Evolutionary conservation across 768 basidiomycete species (phyloP).

Genomic region (Hygrocybe coccinea): DNA sequence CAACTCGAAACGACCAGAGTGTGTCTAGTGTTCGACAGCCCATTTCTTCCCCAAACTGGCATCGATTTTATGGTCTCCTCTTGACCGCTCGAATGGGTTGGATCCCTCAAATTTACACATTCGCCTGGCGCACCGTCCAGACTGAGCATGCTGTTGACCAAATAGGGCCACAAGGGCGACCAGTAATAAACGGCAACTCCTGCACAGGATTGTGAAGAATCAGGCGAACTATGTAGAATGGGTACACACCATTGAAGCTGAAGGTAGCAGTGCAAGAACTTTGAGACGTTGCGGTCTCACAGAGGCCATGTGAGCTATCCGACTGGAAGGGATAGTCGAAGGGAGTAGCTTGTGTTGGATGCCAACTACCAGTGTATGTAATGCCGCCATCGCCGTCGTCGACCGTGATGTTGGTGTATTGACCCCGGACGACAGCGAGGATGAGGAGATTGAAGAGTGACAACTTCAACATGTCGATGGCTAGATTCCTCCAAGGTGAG

Average conservation of each 20-base stretch:
- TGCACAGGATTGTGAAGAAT: constrained; percentile 9
- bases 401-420: constrained; percentile 1
- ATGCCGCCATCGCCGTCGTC: neutral
- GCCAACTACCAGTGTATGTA: constrained; percentile 1
- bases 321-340: neutral
- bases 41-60: neutral
- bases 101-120: constrained; percentile 31
- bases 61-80: neutral
- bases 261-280: constrained; percentile 36
- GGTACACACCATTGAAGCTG: constrained; percentile 36
- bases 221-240: neutral
- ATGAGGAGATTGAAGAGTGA: neutral
- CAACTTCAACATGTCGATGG: neutral
- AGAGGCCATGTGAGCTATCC: neutral
- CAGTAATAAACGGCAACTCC: constrained; percentile 44
- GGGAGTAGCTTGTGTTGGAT: neutral
- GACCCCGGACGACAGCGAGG: neutral
- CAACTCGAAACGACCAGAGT: neutral
- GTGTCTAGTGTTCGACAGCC: neutral
- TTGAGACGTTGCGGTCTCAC: neutral
- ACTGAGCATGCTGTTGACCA: constrained; percentile 37
- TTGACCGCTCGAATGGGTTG: neutral
- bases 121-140: constrained; percentile 32
- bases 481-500: neutral
- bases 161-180: constrained; percentile 44